A percentile compares a stretch with the other conserved stretches of the same genome.
These are phyloP conservation scores for Solanum neorickii DNA, from an alignment of 257 asterid species.

Conservation along the genomic window DNA sequence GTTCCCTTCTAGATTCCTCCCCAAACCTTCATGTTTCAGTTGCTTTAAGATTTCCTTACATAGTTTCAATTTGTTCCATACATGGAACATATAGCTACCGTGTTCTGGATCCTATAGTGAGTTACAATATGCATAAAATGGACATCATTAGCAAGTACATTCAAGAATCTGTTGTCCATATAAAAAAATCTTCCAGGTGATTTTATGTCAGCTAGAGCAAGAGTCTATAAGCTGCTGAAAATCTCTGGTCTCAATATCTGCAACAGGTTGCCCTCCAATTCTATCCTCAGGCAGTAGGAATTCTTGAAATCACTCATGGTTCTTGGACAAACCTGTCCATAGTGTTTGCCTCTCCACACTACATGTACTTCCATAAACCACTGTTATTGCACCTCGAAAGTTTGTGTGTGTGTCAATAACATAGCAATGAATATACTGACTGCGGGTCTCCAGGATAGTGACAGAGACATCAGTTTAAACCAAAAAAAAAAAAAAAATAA, in stretches of 20 bases:
- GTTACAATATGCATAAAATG: background rate
- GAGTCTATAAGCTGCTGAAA: background rate
- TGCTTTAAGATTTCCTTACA: background rate
- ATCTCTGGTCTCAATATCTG: background rate
- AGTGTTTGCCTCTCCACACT: background rate
- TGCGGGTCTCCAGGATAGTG: background rate
- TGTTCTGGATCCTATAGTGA: background rate
- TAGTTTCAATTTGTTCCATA: background rate
- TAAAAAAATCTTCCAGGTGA: background rate
- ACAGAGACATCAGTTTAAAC: background rate
- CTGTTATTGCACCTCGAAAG: background rate
- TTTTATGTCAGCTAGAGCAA: background rate
- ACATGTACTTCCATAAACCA: background rate
- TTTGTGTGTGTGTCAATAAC: background rate
- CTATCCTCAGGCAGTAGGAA: background rate
- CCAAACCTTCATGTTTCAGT: background rate
- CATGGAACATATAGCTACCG: background rate
- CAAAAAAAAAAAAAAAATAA: too few species aligned
- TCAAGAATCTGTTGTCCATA: background rate
- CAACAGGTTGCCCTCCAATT: background rate
- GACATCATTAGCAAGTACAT: background rate
- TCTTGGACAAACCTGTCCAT: background rate
- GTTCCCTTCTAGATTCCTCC: background rate
- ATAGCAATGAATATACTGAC: background rate
- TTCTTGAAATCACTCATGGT: background rate